Evolutionary conservation across 2,329 filamentous ascomycete species (phyloP), one percentile per base, ranked within the genome.

Genomic region (Monosporascus sp.): DNA sequence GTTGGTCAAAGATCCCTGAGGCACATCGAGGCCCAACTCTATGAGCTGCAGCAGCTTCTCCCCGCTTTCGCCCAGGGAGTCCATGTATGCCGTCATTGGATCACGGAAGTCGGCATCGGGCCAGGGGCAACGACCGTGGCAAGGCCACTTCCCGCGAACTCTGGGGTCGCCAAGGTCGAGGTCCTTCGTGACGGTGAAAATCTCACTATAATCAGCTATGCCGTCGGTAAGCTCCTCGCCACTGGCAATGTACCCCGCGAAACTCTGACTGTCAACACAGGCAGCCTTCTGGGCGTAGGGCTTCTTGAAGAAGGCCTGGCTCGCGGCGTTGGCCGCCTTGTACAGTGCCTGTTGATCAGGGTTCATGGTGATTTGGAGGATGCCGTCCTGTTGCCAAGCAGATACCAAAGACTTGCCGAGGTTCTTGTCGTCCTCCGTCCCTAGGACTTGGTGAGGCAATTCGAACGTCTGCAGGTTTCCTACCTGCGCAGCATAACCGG

Each of bases 111-210:
- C 60, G 8, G 55, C 54, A 43, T 75, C 71, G 0, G 75, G 74
- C 76, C 76, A 79, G 0, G 76, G 76, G 53, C 71, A 75, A 2
- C 72, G 72, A 0, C 76, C 77, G 55, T 79, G 76, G 56, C 74
- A 78, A 0, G 76, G 77, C 75, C 77, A 78, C 27, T 68, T 66
- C 4, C 61, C 63, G 20, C 60, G 59, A 3, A 77, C 75, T 2
- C 75, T 66, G 1, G 61, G 56, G 47, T 79, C 74, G 5, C 64
- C 54, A 2, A 62, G 54, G 4, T 62, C 60, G 6, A 79, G 62
- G 48, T 79, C 75, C 53, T 78, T 79, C 14, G 73, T 78, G 18
- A 79, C 72, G 2, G 77, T 80, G 55, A 78, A 79, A 35, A 79
- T 77, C 60, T 79, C 76, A 1, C 73, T 76, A 57, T 78, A 79